phyloP scores from a whole-genome alignment of 2,329 filamentous ascomycete genomes.

The Apiospora malaysiana region DNA sequence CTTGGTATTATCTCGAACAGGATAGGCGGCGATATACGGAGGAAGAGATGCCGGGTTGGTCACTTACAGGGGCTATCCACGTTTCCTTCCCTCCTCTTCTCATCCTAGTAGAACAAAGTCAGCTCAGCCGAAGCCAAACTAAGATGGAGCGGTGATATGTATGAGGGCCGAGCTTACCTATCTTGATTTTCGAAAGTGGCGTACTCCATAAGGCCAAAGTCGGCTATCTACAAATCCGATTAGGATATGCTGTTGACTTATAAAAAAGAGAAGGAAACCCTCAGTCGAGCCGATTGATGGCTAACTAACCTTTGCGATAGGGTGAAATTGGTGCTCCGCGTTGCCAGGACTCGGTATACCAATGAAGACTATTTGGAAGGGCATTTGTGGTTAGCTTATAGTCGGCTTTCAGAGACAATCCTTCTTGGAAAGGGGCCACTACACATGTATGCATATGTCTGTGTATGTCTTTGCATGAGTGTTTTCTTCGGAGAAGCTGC shows the following conservation, averaged over 20 bases:
- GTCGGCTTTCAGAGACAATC: neutral
- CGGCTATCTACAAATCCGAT: neutral
- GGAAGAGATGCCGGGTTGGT: neutral
- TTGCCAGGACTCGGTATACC: neutral
- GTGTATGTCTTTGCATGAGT: neutral
- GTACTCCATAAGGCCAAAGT: neutral
- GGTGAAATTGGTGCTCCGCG: neutral
- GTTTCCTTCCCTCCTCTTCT: neutral
- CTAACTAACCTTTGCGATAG: neutral
- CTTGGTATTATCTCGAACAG: neutral
- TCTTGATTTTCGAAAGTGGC: neutral
- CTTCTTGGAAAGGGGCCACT: neutral
- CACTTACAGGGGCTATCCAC: neutral
- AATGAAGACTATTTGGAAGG: neutral
- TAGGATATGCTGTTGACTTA: neutral
- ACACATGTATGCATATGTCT: neutral
- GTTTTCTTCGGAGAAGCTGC: too few relatives aligned
- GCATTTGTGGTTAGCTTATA: neutral
- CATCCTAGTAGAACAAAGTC: neutral
- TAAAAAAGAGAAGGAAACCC: neutral
- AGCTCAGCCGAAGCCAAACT: neutral
- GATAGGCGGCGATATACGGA: neutral
- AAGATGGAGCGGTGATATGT: too few relatives aligned
- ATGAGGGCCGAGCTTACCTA: too few relatives aligned
- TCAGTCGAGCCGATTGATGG: neutral